Evolutionary conservation across 2,329 filamentous ascomycete species (phyloP), one percentile per base, ranked within the genome.

Genomic region (Dactylellina sp.): DNA sequence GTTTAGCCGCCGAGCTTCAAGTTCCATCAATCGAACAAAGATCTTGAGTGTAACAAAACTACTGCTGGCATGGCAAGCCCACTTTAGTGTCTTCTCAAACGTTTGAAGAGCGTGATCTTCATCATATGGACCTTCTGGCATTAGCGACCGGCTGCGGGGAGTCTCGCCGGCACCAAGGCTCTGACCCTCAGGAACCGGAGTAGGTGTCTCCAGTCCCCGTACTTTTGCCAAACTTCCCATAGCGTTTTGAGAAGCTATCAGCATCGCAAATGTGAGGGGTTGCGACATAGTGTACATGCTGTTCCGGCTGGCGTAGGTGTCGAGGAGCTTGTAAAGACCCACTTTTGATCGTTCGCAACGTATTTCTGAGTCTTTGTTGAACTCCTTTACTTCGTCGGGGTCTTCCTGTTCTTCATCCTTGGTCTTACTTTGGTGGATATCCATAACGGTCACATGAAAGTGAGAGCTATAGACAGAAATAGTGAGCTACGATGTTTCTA

Each of bases 21-120:
- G 68, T 20, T 72, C 53, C 68, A 72, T 72, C 47, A 72, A 25
- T 7, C 68, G 35, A 1, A 50, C 60, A 35, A 72, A 60, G 1
- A 72, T 60, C 22, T 72, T 72, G 40, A 65, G 37, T 0, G 68
- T 72, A 20, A 65, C 68, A 44, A 72, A 72, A 32, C 68, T 72
- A 9, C 28, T 57, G 24, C 60, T 60, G 0, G 68, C 68, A 24
- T 72, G 44, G 24, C 60, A 72, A 14, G 61, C 61, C 60, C 60
- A 72, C 7, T 49, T 59, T 12, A 72, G n/a, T 9, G 68, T 72
- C 25, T 72, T 72, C 28, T 72, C 68, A 20, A 72, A 72, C 1
- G 53, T 72, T 37, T 64, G 44, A 7, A 65, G 4, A 7, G 55
- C 20, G 22, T 72, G 60, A 12, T 72, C 68, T 49, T 72, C 60